Base-by-base conservation (phyloP, 1,139 yeast species). In the Sugiyamaella japonica region DNA sequence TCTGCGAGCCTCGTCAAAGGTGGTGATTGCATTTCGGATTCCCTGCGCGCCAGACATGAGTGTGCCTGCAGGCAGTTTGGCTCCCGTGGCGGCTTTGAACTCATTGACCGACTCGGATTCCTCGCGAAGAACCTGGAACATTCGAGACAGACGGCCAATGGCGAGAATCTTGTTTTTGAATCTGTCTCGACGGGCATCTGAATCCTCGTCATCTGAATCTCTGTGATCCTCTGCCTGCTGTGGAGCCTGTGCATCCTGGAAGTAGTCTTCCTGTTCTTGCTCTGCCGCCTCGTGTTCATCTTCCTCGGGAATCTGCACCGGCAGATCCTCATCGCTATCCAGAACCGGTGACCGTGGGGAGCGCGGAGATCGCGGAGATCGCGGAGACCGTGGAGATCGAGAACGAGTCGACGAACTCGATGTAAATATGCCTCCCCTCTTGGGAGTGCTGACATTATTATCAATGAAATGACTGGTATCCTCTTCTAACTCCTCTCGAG, bases 401-500 rank as follows among this genome's bases (percentile, higher is more conserved):
- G 52, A 40, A 7, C 56, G 46, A 15, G n/a, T n/a, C n/a, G 50
- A 53, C 44, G 43, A 36, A 23, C 25, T 47, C 28, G 38, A 48
- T 32, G 28, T 47, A 9, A 23, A 34, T 29, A 40, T 43, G 28
- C 25, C 39, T 31, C 25, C 39, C 17, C 32, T 32, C 16, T 31
- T 28, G 13, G 51, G 34, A 5, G 51, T 38, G 12, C 34, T 41
- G 38, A 80, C 53, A n/a, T 43, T 44, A n/a, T 36, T 50, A 20
- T 53, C 54, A n/a, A 56, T 53, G 38, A 49, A 49, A 36, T 46
- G 53, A 9, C 49, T 79, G 0, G 84, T 79, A 13, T 85, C 91
- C 63, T 86, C 93, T 57, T 85, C 95, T 58, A 93, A 78, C 71
- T 93, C 99, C 67, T 93, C 97, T 67, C 90, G 96, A 1, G 97